Base-by-base conservation (phyloP, 148 eudicot genomes). In the Amaranthus palmeri region DNA sequence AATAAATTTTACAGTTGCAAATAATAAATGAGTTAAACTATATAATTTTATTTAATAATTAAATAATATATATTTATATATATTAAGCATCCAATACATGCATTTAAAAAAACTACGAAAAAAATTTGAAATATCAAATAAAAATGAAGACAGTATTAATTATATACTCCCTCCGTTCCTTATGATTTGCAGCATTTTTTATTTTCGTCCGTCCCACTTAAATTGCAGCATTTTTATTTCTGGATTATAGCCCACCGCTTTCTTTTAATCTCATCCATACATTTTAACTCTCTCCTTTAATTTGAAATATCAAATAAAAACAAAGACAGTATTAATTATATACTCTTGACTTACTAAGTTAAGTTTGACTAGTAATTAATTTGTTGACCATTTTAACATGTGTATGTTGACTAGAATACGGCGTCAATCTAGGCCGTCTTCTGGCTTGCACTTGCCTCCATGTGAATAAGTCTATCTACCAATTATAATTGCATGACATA, bases 351-450 rank as follows among this genome's bases (percentile, higher is more conserved):
- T 59, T 59, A 18, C 11, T 25, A 59, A 25, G 36, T 25, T 25
- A 25, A 25, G 36, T 25, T 25, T 25, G 36, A 25, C 36, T 25
- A 25, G 36, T 25, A 6, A 58, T 58, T 25, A 25, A 25, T 25
- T 25, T 25, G 36, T 25, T 25, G 36, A 25, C 36, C 36, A 58
- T 10, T 25, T 17, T 58, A 25, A 70, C 42, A 36, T 60, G 15
- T 4, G 4, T 45, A 3, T 41, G 44, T 17, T 44, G 14, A 73
- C 61, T 42, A 15, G 71, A 74, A 75, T 76, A 81, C 84, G 83
- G 72, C 86, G 84, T 81, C 79, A 85, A 85, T 85, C 83, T 78
- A 76, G 86, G 74, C 72, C 84, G 59, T 78, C 45, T 58, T 81
- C 72, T 68, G 59, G 77, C 64, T n/a, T 72, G 15, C 8, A 17